A percentile compares a stretch with the other conserved stretches of the same genome.
Conservation (phyloP, 2,329 filamentous ascomycete genomes). For the Monosporascus sp. region DNA sequence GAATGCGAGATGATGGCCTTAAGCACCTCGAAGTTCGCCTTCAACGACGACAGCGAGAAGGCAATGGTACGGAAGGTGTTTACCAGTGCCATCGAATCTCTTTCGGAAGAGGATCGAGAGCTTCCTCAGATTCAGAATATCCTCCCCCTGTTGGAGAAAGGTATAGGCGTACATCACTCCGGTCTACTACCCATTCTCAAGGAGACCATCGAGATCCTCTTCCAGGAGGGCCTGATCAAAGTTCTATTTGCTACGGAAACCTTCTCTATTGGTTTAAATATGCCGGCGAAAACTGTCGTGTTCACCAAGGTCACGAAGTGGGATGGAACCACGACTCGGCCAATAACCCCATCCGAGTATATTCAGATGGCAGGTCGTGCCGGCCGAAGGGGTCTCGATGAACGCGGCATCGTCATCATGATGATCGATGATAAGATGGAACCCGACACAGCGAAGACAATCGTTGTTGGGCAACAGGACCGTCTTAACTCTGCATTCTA, state of each 20-base stretch:
- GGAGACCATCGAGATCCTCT: conserved; percentile 97
- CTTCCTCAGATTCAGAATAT: conserved; percentile 90
- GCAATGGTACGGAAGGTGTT: conserved; percentile 93
- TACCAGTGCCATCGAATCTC: conserved; percentile 82
- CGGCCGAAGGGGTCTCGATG: conserved; percentile 93
- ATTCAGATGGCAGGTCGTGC: conserved; percentile 98
- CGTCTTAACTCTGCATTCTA: conserved; percentile 97
- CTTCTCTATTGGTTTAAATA: conserved; percentile 97
- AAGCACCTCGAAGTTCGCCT: conserved; percentile 78
- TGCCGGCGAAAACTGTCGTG: conserved; percentile 99
- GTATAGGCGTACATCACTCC: conserved; percentile 96
- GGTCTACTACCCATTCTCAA: conserved; percentile 93
- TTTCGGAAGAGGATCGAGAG: conserved; percentile 85
- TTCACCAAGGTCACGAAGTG: conserved; percentile 96
- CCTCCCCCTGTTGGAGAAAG: conserved; percentile 79
- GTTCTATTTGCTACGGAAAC: conserved; percentile 97
- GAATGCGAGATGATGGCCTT: conserved; percentile 91
- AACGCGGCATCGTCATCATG: conserved; percentile 98
- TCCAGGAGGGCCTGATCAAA: conserved; percentile 97
- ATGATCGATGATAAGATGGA: conserved; percentile 98
- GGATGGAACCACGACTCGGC: conserved; percentile 75
- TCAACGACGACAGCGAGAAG: conserved; percentile 96
- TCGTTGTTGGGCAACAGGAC: conserved; percentile 95
- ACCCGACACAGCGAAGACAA: conserved; percentile 85
- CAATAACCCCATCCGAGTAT: conserved; percentile 91